Conservation (phyloP, 768 basidiomycete species). For the Tylopilus sp. region DNA sequence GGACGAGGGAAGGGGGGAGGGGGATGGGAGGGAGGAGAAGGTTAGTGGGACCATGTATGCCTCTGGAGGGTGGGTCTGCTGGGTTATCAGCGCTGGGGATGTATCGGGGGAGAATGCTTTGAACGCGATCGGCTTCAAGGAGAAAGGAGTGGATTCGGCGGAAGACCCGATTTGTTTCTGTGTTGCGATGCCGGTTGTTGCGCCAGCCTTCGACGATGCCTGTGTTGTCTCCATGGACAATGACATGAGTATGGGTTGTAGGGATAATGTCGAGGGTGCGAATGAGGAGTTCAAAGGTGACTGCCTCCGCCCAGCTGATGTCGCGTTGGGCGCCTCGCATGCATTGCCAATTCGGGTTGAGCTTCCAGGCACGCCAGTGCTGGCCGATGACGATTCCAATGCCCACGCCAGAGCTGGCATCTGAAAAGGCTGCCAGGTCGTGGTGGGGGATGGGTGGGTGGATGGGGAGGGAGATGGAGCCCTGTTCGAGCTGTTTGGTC, state of each 20-base stretch:
- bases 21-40: neutral
- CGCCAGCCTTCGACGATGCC: neutral
- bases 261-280: neutral
- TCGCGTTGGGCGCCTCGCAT: neutral
- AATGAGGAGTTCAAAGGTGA: neutral
- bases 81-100: neutral
- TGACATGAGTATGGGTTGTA: fast-evolving
- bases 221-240: neutral
- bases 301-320: neutral
- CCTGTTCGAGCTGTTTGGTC: too few species aligned
- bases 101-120: fast-evolving
- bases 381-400: neutral
- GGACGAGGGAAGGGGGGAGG: neutral
- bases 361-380: neutral
- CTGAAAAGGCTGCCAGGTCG: too few species aligned
- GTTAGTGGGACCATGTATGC: neutral
- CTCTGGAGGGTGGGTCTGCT: neutral
- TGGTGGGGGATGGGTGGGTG: too few species aligned
- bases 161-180: neutral
- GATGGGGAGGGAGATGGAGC: too few species aligned
- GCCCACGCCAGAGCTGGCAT: too few species aligned
- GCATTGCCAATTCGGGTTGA: neutral
- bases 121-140: too few species aligned
- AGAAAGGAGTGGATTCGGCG: neutral
- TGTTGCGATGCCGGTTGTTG: neutral